Percentiles rank a stretch among this genome's conserved stretches.
phyloP scores from a whole-genome alignment of 2,329 filamentous ascomycete genomes.

The Ophiobolus disseminans region DNA sequence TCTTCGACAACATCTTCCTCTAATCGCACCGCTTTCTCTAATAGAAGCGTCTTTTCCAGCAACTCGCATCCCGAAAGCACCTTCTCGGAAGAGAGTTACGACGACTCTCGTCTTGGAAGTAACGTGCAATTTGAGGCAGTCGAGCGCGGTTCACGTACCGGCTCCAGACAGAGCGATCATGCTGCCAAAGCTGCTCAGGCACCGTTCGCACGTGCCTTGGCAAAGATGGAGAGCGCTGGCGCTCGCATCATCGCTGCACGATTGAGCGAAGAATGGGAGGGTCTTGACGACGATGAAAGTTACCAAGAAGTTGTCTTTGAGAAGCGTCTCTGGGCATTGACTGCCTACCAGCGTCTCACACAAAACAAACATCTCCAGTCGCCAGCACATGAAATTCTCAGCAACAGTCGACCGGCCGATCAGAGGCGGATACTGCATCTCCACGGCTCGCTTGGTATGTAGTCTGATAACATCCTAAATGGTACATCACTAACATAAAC shows the following conservation, averaged over 20 bases:
- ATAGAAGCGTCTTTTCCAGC: conserved; percentile 28
- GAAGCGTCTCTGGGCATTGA: conserved; percentile 37
- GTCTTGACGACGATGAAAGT: conserved; percentile 35
- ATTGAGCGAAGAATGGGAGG: conserved; percentile 37
- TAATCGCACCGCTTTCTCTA: conserved; percentile 20
- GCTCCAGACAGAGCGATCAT: conserved; percentile 27
- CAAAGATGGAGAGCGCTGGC: conserved; percentile 36
- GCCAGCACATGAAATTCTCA: conserved; percentile 33
- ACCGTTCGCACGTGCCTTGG: conserved; percentile 31
- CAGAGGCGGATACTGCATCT: conserved; percentile 33
- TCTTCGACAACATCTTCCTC: conserved; percentile 26
- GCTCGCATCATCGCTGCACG: conserved; percentile 33
- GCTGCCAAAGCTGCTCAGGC: conserved; percentile 21
- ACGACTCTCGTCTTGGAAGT: conserved; percentile 18
- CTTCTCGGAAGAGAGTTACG: conserved; percentile 22
- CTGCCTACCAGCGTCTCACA: conserved; percentile 35
- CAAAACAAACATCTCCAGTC: conserved; percentile 37
- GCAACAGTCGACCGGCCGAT: conserved; percentile 25
- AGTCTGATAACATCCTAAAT: too few relatives aligned
- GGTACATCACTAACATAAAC: not conserved
- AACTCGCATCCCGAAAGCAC: conserved; percentile 24
- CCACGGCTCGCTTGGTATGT: conserved; percentile 32
- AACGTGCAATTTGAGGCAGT: conserved; percentile 28
- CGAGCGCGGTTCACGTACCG: conserved; percentile 28
- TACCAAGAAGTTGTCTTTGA: conserved; percentile 35